Base-by-base conservation (phyloP, 345 rosid species). In the Syzygium aqueum region DNA sequence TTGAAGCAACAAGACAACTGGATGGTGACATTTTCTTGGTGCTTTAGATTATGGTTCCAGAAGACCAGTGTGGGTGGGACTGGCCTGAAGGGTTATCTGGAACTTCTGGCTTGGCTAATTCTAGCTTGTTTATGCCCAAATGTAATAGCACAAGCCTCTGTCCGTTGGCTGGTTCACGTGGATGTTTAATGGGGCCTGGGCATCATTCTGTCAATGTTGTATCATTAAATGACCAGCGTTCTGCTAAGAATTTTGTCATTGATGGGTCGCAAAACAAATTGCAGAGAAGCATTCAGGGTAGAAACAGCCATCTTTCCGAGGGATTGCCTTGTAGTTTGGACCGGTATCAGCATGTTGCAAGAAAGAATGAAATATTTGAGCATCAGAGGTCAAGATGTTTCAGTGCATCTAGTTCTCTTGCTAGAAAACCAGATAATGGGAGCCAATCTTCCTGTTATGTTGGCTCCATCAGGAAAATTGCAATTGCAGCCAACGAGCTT, bases 21-120 rank as follows among this genome's bases (percentile, higher is more conserved):
- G 95, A 91, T 93, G 95, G 77, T 93, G 93, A 93, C 89, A 93
- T 92, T 93, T 93, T 92, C 93, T 82, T 93, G 95, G 91, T 93
- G 93, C 90, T 93, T 92, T 93, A 93, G 95, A 91, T 92, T 86
- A 92, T 94, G 95, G 90, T 92, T 91, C 92, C 92, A n/a, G 94
- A 92, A 90, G 95, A 93, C 91, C 92, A 89, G 85, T 89, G 89
- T 90, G 94, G 94, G 89, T 92, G 94, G 95, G 92, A 92, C 89
- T 93, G 95, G 95, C 92, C 93, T 89, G 93, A 92, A 90, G 94
- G 92, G 84, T 89, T 92, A 5, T 85, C 93, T 25, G 89, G 90
- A 84, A 80, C 92, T 85, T 88, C 93, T 83, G 91, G 91, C 92
- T 87, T 89, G 90, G 88, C 88, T 87, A 92, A 89, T 53, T 88